These are phyloP conservation scores for Camelina hispida DNA, from an alignment of 345 rosid genomes.

Conservation along the genomic window DNA sequence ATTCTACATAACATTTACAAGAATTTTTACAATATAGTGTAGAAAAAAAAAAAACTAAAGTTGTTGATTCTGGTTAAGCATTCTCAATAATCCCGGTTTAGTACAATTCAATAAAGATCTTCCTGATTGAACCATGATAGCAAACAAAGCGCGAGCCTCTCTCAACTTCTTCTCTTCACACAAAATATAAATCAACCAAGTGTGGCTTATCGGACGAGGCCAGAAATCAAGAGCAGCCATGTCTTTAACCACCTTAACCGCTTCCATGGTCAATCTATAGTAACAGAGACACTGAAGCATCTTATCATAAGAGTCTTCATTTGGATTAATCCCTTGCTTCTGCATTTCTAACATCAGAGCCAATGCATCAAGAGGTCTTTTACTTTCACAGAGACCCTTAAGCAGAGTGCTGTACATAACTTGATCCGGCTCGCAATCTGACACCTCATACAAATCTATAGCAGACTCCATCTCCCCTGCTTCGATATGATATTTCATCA, in stretches of 20 bases:
- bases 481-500: constrained; percentile 56
- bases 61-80: constrained; percentile 39
- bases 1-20: constrained; percentile 27
- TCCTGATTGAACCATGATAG: constrained; percentile 48
- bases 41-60: constrained; percentile 10
- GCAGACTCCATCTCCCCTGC: constrained; percentile 61
- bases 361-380: constrained; percentile 58
- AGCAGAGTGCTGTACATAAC: constrained; percentile 51
- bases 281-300: constrained; percentile 58
- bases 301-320: constrained; percentile 50
- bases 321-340: constrained; percentile 58
- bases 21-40: constrained; percentile 27
- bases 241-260: constrained; percentile 61
- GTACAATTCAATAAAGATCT: constrained; percentile 41
- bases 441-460: constrained; percentile 55
- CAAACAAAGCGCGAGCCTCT: constrained; percentile 52
- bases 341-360: constrained; percentile 52
- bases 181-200: constrained; percentile 56
- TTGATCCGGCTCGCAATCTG: constrained; percentile 54
- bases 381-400: constrained; percentile 55
- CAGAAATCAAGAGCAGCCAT: constrained; percentile 49
- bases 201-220: constrained; percentile 37
- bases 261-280: constrained; percentile 48
- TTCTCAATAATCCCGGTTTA: constrained; percentile 33
- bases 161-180: constrained; percentile 53